A percentile compares a stretch with the other conserved stretches of the same genome.
Evolutionary conservation across 148 eudicot species (phyloP).

Genomic region (Vaccinium myrtillus): DNA sequence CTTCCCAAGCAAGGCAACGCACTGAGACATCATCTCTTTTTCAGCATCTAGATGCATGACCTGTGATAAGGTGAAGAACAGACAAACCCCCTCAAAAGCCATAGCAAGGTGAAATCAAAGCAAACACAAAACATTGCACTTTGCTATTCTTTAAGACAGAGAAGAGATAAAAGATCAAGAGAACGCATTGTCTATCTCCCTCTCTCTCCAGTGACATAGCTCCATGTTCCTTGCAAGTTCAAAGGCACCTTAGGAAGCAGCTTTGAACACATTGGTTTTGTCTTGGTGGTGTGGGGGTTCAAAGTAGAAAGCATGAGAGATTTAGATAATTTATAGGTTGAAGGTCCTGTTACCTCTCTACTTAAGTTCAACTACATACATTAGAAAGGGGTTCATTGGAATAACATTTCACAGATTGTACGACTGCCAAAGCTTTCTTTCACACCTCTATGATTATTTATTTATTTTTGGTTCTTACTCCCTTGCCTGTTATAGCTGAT

Average conservation of each 20-base stretch:
- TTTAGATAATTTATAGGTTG: neutral
- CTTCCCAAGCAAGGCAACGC: slow-evolving; percentile 99
- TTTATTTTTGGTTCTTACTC: neutral
- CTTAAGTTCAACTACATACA: neutral
- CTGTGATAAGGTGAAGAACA: slow-evolving; percentile 36
- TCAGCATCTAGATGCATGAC: slow-evolving; percentile 99
- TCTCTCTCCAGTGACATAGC: neutral
- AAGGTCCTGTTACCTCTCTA: neutral
- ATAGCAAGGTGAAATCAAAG: neutral
- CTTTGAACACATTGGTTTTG: neutral
- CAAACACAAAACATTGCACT: neutral
- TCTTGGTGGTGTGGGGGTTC: neutral
- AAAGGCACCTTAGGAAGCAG: neutral
- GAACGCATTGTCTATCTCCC: neutral
- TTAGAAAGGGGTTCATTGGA: neutral
- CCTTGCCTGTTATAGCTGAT: neutral
- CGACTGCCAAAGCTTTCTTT: neutral
- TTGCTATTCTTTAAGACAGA: no score
- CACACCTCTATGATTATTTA: neutral
- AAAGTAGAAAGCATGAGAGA: neutral
- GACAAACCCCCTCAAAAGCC: slow-evolving; percentile 12
- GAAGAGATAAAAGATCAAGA: neutral
- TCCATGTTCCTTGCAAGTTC: neutral
- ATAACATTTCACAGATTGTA: neutral
- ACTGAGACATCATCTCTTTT: slow-evolving; percentile 99